phyloP scores from a whole-genome alignment of 176 grass and related monocot genomes.

The Phragmites australis region DNA sequence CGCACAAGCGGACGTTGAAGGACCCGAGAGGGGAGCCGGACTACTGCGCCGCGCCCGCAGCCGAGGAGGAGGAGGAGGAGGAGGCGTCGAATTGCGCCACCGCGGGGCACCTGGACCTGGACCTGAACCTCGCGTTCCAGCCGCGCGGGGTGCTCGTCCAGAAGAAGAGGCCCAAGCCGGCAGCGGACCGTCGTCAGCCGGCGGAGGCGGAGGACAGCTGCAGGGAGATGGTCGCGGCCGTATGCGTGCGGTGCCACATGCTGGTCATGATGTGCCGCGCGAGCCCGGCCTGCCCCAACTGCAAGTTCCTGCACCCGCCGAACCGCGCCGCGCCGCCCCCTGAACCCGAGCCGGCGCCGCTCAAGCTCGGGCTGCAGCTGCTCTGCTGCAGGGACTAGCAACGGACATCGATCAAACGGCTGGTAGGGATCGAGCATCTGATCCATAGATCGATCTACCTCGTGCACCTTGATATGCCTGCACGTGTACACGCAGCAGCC shows the following conservation, averaged over 20 bases:
- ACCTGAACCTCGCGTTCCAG: conserved; percentile 68
- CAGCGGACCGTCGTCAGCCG: neutral
- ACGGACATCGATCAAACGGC: neutral
- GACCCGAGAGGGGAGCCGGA: conserved; percentile 54
- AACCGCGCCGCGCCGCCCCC: conserved; percentile 3
- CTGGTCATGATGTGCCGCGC: conserved; percentile 85
- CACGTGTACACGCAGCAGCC: neutral
- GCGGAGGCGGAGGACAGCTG: neutral
- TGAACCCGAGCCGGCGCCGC: conserved; percentile 33
- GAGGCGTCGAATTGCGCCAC: conserved; percentile 30
- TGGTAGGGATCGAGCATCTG: neutral
- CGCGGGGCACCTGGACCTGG: conserved; percentile 57
- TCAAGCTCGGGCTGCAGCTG: conserved; percentile 62
- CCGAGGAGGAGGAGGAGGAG: neutral
- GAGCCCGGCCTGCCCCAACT: conserved; percentile 83
- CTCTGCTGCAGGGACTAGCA: conserved; percentile 78
- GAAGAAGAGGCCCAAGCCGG: neutral
- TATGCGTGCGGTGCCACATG: conserved; percentile 89
- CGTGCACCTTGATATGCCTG: neutral
- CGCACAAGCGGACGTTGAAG: conserved; percentile 69
- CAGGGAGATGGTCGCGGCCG: conserved; percentile 82
- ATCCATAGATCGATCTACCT: neutral
- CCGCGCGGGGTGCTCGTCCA: conserved; percentile 17
- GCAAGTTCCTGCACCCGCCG: conserved; percentile 79
- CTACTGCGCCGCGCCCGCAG: neutral